Percentiles rank a stretch among this genome's conserved stretches.
Conservation (phyloP, 129 eudicot genomes). For the Tagetes patula region DNA sequence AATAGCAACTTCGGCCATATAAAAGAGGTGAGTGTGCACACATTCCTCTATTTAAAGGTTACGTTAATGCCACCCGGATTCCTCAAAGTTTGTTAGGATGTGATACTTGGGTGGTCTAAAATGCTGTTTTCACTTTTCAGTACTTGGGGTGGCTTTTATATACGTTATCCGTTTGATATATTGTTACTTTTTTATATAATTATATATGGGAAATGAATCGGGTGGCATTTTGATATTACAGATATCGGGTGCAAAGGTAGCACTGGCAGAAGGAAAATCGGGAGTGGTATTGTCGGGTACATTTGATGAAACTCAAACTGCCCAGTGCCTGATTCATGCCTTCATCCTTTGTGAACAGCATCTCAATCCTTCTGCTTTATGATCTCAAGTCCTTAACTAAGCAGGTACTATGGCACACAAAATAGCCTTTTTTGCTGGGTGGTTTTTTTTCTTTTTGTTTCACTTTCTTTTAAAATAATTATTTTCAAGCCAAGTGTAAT, state of each 20-base stretch:
- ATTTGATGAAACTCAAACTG: slow-evolving; percentile 38
- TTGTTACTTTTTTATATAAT: not conserved
- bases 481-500: not conserved
- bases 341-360: slow-evolving; percentile 45
- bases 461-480: slow-evolving; percentile 9
- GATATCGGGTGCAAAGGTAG: slow-evolving; percentile 60
- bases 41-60: not conserved
- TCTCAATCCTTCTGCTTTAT: not conserved
- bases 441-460: not conserved
- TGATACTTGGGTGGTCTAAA: not conserved
- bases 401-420: slow-evolving; percentile 6
- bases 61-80: not conserved
- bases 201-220: not conserved
- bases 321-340: slow-evolving; percentile 53
- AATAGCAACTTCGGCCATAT: slow-evolving; percentile 44
- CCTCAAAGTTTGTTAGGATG: too few relatives aligned
- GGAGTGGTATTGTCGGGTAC: slow-evolving; percentile 45
- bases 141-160: not conserved
- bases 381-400: not conserved
- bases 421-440: not conserved
- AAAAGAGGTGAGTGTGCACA: slow-evolving; percentile 35
- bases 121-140: not conserved
- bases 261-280: slow-evolving; percentile 36
- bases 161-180: not conserved
- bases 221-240: slow-evolving; percentile 20